These are phyloP conservation scores for Porcisia deanei DNA, from an alignment of 208 protist species.

Conservation along the genomic window DNA sequence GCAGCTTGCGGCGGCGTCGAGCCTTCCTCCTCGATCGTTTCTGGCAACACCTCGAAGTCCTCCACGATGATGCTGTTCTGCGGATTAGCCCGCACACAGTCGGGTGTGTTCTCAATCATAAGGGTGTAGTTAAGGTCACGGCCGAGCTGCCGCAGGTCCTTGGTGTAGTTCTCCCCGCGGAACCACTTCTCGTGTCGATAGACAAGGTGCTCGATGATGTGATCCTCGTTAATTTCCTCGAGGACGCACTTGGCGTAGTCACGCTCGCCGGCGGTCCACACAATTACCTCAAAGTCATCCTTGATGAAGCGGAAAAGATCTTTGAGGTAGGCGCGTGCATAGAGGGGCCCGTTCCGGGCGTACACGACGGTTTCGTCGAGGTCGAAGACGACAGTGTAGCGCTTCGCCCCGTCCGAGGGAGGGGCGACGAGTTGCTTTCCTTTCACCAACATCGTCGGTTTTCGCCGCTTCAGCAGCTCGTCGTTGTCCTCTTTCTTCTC, in stretches of 20 bases:
- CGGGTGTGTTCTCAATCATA: slow-evolving; percentile 89
- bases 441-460: slow-evolving; percentile 71
- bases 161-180: slow-evolving; percentile 77
- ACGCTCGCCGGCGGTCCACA: slow-evolving; percentile 90
- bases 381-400: slow-evolving; percentile 90
- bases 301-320: slow-evolving; percentile 77
- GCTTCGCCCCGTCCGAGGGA: slow-evolving; percentile 28
- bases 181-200: slow-evolving; percentile 86
- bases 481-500: slow-evolving; percentile 49
- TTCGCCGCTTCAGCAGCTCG: slow-evolving; percentile 68
- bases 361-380: slow-evolving; percentile 93
- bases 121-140: slow-evolving; percentile 79
- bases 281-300: slow-evolving; percentile 87
- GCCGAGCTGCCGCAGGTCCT: slow-evolving; percentile 81
- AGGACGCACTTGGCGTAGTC: slow-evolving; percentile 90
- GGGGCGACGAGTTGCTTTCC: slow-evolving; percentile 69
- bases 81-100: slow-evolving; percentile 80
- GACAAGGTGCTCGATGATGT: slow-evolving; percentile 81
- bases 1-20: slow-evolving; percentile 13
- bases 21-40: slow-evolving; percentile 22
- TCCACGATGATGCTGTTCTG: slow-evolving; percentile 87
- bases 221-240: slow-evolving; percentile 84
- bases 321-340: slow-evolving; percentile 76
- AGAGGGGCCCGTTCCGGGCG: slow-evolving; percentile 84
- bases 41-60: slow-evolving; percentile 75